Percentiles rank a stretch among this genome's conserved stretches.
Conservation (phyloP, 2,329 filamentous ascomycete species). For the Pseudogymnoascus sp. region DNA sequence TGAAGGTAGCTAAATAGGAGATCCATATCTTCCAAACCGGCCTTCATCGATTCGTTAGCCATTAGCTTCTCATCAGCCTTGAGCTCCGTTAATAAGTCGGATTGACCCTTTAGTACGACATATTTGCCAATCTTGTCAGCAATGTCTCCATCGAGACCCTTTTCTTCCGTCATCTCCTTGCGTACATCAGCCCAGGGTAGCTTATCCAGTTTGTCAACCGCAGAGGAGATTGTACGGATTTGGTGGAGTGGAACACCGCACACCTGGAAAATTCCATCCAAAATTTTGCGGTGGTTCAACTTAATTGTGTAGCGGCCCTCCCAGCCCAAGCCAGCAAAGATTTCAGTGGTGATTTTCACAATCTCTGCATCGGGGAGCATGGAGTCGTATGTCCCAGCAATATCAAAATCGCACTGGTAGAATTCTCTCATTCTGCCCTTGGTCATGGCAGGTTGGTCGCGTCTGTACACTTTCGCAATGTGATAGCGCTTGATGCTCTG, state of each 20-base stretch:
- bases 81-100: slow-evolving; percentile 66
- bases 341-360: slow-evolving; percentile 73
- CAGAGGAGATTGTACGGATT: slow-evolving; percentile 81
- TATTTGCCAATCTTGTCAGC: slow-evolving; percentile 85
- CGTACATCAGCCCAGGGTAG: slow-evolving; percentile 82
- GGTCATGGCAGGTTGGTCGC: slow-evolving; percentile 77
- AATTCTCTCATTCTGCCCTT: slow-evolving; percentile 94
- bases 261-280: slow-evolving; percentile 87
- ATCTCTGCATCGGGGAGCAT: slow-evolving; percentile 94
- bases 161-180: slow-evolving; percentile 89
- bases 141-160: slow-evolving; percentile 67
- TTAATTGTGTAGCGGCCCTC: slow-evolving; percentile 67
- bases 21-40: slow-evolving; percentile 73
- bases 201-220: slow-evolving; percentile 95
- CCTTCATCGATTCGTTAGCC: slow-evolving; percentile 67
- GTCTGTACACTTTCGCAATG: slow-evolving; percentile 84
- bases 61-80: slow-evolving; percentile 59
- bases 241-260: slow-evolving; percentile 83
- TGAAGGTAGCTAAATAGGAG: slow-evolving; percentile 77
- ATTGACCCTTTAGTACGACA: slow-evolving; percentile 68
- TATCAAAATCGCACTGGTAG: slow-evolving; percentile 96
- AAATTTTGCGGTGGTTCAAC: slow-evolving; percentile 88
- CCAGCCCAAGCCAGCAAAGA: slow-evolving; percentile 76
- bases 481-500: slow-evolving; percentile 89
- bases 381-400: slow-evolving; percentile 77